Base-by-base conservation (phyloP, 257 asterid species). In the Plantago elongata region DNA sequence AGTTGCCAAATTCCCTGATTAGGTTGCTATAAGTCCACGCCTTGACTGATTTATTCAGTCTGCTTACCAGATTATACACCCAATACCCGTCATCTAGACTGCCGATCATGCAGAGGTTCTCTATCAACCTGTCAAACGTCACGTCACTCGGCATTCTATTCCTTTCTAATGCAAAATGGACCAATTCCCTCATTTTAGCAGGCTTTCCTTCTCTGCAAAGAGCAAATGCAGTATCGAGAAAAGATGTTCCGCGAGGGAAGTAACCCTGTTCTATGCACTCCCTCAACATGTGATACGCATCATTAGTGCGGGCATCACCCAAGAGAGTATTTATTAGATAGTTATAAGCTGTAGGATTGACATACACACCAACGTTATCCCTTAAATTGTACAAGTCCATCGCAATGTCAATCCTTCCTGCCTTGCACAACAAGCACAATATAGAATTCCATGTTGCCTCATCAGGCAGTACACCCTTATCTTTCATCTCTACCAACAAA, bases 361-460 rank as follows among this genome's bases (percentile, higher is more conserved):
- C 80, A 64, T 96, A 84, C 15, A 86, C 80, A 49, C 89, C 95
- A 68, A 82, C 73, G 73, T 86, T 90, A 3, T 58, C 74, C 71
- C 94, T 81, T 4, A 80, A 84, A 71, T 86, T 63, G 68, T 83
- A 92, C 80, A 92, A 78, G 52, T 74, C 83, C 71, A 78, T 9
- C 5, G 96, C 97, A 64, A 82, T 74, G 69, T 86, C 91, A 69
- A 69, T 67, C 85, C 79, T 74, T 61, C 98, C 96, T 14, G 67
- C 79, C 75, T 92, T 92, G 74, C 96, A 86, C 52, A 87, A 87
- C 74, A 92, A 84, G 76, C 96, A 79, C 71, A 92, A 67, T 34
- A 82, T 67, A 56, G 80, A 81, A 76, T 84, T 89, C 95, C 89
- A 82, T 15, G 98, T 88, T 43, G 65, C 65, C 60, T 67, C 73